Conservation (phyloP, 2,329 filamentous ascomycete species). For the Stemphylium vesicarium region DNA sequence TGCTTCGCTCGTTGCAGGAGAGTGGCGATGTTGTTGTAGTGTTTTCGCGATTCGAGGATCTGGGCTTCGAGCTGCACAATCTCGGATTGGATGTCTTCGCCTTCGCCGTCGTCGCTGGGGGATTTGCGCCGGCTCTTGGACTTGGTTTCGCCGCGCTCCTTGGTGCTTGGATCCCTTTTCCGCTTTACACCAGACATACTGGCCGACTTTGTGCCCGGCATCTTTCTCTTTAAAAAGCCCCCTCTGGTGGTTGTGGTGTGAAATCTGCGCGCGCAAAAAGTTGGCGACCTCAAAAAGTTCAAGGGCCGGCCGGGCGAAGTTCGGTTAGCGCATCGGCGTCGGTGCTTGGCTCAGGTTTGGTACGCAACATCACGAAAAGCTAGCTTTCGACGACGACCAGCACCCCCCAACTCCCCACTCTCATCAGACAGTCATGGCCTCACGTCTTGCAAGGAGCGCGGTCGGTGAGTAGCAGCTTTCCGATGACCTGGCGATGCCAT, state of each 20-base stretch:
- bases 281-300: slow-evolving; percentile 25
- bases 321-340: slow-evolving; percentile 32
- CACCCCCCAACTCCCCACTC: slow-evolving; percentile 48
- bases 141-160: slow-evolving; percentile 49
- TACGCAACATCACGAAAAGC: slow-evolving; percentile 35
- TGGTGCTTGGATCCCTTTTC: slow-evolving; percentile 48
- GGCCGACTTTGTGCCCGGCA: slow-evolving; percentile 44
- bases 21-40: slow-evolving; percentile 88
- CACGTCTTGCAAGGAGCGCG: slow-evolving; percentile 93
- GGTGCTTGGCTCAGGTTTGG: slow-evolving; percentile 25
- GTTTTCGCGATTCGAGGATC: slow-evolving; percentile 82
- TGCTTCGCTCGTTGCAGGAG: slow-evolving; percentile 66
- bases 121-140: slow-evolving; percentile 44
- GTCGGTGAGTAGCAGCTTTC: slow-evolving; percentile 71
- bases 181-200: slow-evolving; percentile 50
- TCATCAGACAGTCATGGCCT: slow-evolving; percentile 81
- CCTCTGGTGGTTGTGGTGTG: not conserved
- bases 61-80: slow-evolving; percentile 79
- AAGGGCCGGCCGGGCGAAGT: slow-evolving; percentile 25
- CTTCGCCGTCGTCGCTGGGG: slow-evolving; percentile 32
- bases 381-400: slow-evolving; percentile 32
- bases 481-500: slow-evolving; percentile 47
- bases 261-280: slow-evolving; percentile 6
- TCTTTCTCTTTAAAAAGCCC: slow-evolving; percentile 18
- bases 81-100: slow-evolving; percentile 62